Percentiles rank a stretch among this genome's conserved stretches.
Conservation (phyloP, 202 grass and related monocot species). For the Schoenoplectus triqueter region DNA sequence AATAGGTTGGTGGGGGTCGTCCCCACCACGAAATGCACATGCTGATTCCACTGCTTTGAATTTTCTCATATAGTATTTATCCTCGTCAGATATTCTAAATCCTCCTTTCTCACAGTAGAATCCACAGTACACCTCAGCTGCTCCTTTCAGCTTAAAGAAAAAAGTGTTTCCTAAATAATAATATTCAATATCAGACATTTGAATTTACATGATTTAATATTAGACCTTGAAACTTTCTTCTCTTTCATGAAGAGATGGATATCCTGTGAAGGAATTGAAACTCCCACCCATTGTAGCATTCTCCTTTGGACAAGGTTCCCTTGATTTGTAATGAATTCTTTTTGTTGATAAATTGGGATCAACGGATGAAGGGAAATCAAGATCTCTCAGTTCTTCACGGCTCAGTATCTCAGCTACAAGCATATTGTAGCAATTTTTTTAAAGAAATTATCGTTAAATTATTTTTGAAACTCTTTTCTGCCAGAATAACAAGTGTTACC, state of each 20-base stretch:
- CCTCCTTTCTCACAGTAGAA: slow-evolving; percentile 80
- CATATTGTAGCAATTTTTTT: no score
- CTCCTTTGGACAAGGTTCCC: slow-evolving; percentile 36
- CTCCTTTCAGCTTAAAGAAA: slow-evolving; percentile 62
- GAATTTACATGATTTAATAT: slow-evolving; percentile 28
- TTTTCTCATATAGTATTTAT: slow-evolving; percentile 77
- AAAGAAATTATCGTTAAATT: no score
- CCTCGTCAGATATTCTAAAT: slow-evolving; percentile 67
- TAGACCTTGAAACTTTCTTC: slow-evolving; percentile 95
- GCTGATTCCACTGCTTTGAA: slow-evolving; percentile 71
- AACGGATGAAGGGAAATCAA: slow-evolving; percentile 57
- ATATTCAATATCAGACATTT: not conserved
- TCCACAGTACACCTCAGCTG: slow-evolving; percentile 68
- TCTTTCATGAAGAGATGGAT: slow-evolving; percentile 74
- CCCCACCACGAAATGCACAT: slow-evolving; percentile 95
- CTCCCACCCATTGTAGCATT: slow-evolving; percentile 43
- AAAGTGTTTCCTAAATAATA: not conserved
- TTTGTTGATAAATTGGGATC: slow-evolving; percentile 45
- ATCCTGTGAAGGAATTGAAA: slow-evolving; percentile 85
- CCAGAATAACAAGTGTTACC: no score
- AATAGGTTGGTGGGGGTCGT: slow-evolving; percentile 94
- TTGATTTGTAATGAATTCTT: slow-evolving; percentile 65
- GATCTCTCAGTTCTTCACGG: slow-evolving; percentile 54
- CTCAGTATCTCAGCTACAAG: slow-evolving; percentile 45
- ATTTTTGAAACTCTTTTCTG: no score